Conservation (phyloP, 345 rosid species). For the Brassica juncea region DNA sequence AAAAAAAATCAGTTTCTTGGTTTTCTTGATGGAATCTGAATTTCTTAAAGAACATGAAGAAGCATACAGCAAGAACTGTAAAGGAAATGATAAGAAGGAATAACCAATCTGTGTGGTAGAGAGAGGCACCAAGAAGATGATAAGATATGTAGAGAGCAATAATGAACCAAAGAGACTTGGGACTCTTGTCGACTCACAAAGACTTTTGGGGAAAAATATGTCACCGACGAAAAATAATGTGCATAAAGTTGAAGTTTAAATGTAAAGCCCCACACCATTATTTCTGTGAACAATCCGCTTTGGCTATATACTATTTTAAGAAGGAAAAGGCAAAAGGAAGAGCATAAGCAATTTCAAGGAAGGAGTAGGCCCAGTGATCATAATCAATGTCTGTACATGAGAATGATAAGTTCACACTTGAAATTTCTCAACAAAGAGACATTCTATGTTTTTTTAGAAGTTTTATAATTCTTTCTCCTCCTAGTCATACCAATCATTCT, state of each 20-base stretch:
- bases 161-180: neutral
- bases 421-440: neutral
- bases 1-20: neutral
- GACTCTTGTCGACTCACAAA: neutral
- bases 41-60: neutral
- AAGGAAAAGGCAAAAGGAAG: neutral
- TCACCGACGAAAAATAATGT: too few relatives aligned
- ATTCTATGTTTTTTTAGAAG: neutral
- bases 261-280: neutral
- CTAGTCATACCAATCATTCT: too few relatives aligned
- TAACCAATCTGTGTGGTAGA: neutral
- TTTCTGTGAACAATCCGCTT: neutral
- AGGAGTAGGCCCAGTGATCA: neutral
- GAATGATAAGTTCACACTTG: neutral
- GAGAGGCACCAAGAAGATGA: neutral
- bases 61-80: neutral
- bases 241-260: too few relatives aligned
- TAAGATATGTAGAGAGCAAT: neutral
- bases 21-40: neutral
- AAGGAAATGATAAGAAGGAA: neutral
- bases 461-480: too few relatives aligned
- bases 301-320: neutral
- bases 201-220: neutral
- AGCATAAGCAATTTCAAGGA: neutral
- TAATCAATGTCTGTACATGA: neutral